A percentile compares a stretch with the other conserved stretches of the same genome.
Conservation (phyloP, 73 alveolate genomes). For the Tetrahymena elliotti region DNA sequence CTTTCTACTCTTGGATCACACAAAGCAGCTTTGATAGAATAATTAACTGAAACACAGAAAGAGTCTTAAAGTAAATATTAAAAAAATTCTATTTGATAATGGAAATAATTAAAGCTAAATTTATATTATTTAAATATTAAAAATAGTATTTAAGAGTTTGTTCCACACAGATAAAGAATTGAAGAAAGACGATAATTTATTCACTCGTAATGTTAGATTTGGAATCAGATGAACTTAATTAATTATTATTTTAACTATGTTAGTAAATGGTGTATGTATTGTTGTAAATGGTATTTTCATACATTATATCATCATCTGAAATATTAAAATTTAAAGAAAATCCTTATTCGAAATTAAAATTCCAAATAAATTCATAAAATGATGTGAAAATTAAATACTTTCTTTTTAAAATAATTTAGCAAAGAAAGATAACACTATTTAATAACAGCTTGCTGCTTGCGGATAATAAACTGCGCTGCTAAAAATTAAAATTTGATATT, state of each 20-base stretch:
- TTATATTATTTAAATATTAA: not conserved
- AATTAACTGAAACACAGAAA: not conserved
- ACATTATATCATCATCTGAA: no score
- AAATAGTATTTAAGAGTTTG: conserved; percentile 18
- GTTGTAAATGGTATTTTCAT: no score
- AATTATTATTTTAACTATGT: not conserved
- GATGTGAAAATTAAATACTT: no score
- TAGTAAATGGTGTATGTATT: no score
- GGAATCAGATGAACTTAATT: conserved; percentile 21
- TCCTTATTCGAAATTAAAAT: not conserved
- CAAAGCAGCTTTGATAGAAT: not conserved
- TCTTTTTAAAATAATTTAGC: not conserved
- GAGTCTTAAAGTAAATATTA: not conserved
- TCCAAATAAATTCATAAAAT: no score
- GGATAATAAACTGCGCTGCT: not conserved
- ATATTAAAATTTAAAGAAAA: no score
- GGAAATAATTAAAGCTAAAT: no score
- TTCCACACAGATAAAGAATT: conserved; percentile 13
- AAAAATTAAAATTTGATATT: not conserved
- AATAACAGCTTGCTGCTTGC: not conserved
- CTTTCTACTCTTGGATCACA: not conserved
- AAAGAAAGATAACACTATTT: no score
- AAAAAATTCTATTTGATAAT: no score
- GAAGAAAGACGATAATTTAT: conserved; percentile 21
- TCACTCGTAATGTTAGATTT: conserved; percentile 36